phyloP scores from a whole-genome alignment of 139 green algal species.

The Asterochloris sp. region DNA sequence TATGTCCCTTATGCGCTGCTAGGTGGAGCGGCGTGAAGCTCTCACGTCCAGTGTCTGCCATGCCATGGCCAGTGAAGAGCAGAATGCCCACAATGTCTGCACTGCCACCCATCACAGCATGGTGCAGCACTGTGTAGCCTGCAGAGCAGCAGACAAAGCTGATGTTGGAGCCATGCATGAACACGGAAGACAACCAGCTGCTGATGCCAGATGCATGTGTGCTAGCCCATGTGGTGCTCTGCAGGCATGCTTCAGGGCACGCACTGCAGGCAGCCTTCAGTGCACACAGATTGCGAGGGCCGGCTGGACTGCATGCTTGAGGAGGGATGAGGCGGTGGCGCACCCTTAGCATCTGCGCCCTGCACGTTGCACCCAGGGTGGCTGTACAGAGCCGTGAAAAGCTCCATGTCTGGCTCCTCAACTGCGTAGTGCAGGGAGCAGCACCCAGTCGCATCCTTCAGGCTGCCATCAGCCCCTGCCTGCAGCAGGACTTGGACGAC shows the following conservation, averaged over 20 bases:
- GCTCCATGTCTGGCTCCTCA: slow-evolving; percentile 6
- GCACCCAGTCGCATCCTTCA: slow-evolving; percentile 13
- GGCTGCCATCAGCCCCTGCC: neutral
- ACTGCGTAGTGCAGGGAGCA: slow-evolving; percentile 30
- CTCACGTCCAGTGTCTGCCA: neutral
- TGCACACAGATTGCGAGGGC: no score
- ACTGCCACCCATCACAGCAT: slow-evolving; percentile 35
- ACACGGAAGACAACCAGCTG: no score
- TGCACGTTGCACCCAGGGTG: neutral
- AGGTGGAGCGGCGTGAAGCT: slow-evolving; percentile 34
- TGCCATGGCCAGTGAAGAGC: slow-evolving; percentile 17
- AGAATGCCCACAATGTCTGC: slow-evolving; percentile 28
- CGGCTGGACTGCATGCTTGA: no score
- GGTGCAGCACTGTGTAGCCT: slow-evolving; percentile 33
- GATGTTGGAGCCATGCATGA: no score
- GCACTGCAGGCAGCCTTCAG: no score
- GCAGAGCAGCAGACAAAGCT: neutral
- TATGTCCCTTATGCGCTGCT: slow-evolving; percentile 22
- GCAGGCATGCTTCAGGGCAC: no score
- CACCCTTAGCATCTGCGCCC: slow-evolving; percentile 15
- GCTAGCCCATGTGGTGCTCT: no score
- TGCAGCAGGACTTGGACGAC: slow-evolving; percentile 19
- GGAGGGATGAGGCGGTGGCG: neutral
- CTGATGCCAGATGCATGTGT: no score
- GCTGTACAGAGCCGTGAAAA: slow-evolving; percentile 13